Base-by-base conservation (phyloP, 1,139 yeast genomes). In the Geotrichum candidum region DNA sequence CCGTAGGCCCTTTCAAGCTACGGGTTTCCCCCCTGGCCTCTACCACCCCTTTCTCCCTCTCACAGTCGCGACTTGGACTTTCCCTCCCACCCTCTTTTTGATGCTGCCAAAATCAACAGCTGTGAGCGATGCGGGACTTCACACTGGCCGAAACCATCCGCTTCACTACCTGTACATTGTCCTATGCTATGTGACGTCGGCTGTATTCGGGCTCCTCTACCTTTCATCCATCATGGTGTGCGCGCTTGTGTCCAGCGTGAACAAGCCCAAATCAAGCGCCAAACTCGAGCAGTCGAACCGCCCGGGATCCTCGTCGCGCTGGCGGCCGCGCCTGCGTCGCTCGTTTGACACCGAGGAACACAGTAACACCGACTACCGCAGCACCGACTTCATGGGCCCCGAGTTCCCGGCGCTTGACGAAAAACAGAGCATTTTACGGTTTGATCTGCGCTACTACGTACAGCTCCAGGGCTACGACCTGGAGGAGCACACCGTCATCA, bases 401-500 rank as follows among this genome's bases (percentile, higher is more conserved):
- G 55, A 11, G 52, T 64, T 63, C 58, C 65, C 62, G 25, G 58
- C 53, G 22, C 61, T 63, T 2, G 68, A 67, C 45, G 68, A 69
- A 51, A 68, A 68, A 53, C 80, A 77, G 60, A 61, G 69, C 23
- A 72, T 70, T 61, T 73, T 82, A 27, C 76, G 76, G 1, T 76
- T 81, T 10, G 84, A 85, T 65, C 74, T 91, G 59, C 73, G 81
- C 31, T 90, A 88, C 71, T 92, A 91, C 71, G 85, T 87, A 13
- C 75, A 77, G 56, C 79, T 85, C 55, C 75, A 86, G 62, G 87
- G 85, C 0, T 76, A 88, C 38, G 85, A 82, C 38, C 77, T 90
- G 51, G 82, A 80, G 61, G 85, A 82, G 63, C 83, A 82, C 69
- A 79, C 78, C 27, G 79, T 91, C 1, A 78, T 82, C 7, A 92